A percentile compares a stretch with the other conserved stretches of the same genome.
Conservation (phyloP, 345 rosid genomes). For the Gossypium raimondii region DNA sequence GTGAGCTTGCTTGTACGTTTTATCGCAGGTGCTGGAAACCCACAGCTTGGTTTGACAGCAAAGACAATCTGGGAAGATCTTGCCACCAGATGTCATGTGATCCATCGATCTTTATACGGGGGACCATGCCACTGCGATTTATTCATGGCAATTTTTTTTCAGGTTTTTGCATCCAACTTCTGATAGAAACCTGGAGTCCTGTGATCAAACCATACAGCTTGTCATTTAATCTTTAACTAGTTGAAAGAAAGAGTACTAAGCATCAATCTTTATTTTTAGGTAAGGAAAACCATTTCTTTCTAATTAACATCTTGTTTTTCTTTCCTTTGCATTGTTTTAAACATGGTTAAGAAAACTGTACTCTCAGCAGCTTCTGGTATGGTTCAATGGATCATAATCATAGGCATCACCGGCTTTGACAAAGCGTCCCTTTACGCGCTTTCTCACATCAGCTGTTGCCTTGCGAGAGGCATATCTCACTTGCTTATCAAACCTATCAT, state of each 20-base stretch:
- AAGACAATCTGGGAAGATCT: constrained; percentile 2
- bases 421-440: constrained; percentile 92
- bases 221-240: constrained; percentile 27
- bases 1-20: not conserved
- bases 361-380: constrained; percentile 79
- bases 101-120: constrained; percentile 10
- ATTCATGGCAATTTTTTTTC: constrained; percentile 20
- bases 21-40: constrained; percentile 8
- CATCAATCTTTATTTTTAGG: constrained; percentile 18
- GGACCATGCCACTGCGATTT: constrained; percentile 18
- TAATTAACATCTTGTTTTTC: constrained; percentile 7
- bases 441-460: constrained; percentile 97
- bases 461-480: constrained; percentile 97
- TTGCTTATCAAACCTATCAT: constrained; percentile 78
- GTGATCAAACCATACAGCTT: constrained; percentile 28
- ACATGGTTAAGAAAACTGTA: constrained; percentile 25
- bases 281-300: constrained; percentile 24
- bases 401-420: constrained; percentile 95
- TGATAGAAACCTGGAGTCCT: constrained; percentile 18
- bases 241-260: constrained; percentile 9
- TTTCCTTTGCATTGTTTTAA: constrained; percentile 17
- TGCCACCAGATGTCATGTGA: constrained; percentile 16
- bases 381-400: constrained; percentile 85
- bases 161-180: constrained; percentile 18
- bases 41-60: not conserved